phyloP scores from a whole-genome alignment of 2,329 filamentous ascomycete species.

The Ascocoryne sarcoides region DNA sequence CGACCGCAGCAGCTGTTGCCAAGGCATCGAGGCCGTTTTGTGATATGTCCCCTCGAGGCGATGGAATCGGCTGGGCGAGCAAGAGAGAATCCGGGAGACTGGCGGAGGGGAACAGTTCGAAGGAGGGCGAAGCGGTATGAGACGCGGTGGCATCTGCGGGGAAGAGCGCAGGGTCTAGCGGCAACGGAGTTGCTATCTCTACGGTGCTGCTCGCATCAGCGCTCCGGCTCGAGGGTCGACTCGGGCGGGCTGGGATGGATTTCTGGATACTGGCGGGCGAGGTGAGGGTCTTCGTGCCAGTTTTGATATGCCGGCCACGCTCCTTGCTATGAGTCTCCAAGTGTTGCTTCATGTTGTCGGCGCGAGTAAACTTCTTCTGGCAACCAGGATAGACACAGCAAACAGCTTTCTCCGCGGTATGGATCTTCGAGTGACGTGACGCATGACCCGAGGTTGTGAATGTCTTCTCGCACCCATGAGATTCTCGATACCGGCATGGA shows the following conservation, averaged over 20 bases:
- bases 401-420: conserved; percentile 72
- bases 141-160: too few relatives aligned
- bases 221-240: not conserved
- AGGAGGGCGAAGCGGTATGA: too few relatives aligned
- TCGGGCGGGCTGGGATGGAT: not conserved
- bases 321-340: conserved; percentile 67
- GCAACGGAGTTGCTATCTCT: not conserved
- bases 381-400: conserved; percentile 60
- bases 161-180: not conserved
- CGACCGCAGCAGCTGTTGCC: conserved; percentile 7
- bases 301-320: conserved; percentile 17
- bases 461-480: conserved; percentile 64
- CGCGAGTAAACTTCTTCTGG: conserved; percentile 71
- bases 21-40: conserved; percentile 10
- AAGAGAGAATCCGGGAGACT: not conserved
- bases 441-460: conserved; percentile 81
- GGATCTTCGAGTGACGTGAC: conserved; percentile 77
- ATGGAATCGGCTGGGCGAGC: not conserved
- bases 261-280: conserved; percentile 1
- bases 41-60: not conserved
- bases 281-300: not conserved
- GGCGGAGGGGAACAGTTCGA: too few relatives aligned
- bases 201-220: not conserved
- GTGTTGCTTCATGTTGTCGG: conserved; percentile 85
- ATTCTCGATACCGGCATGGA: conserved; percentile 64